Evolutionary conservation across 2,329 filamentous ascomycete genomes (phyloP).

Genomic region (Diaporthe amygdali): DNA sequence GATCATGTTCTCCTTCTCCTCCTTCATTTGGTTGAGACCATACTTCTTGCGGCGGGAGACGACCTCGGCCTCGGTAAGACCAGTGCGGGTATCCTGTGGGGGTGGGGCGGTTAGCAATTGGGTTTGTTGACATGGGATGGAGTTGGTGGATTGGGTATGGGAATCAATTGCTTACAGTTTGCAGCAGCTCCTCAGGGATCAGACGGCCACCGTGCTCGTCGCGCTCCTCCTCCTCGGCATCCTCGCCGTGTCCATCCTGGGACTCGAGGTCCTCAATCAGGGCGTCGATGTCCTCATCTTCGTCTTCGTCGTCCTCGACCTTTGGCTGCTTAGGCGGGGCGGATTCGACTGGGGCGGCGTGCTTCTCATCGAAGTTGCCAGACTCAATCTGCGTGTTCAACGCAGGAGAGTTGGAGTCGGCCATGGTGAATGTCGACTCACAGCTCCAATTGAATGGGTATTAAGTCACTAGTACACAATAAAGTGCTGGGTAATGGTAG

Average conservation of each 20-base stretch:
- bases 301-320: constrained; percentile 68
- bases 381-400: constrained; percentile 69
- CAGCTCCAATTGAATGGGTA: constrained; percentile 23
- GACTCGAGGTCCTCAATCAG: constrained; percentile 89
- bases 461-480: constrained; percentile 27
- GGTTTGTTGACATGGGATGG: background rate
- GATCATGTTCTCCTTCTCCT: constrained; percentile 84
- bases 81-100: constrained; percentile 24
- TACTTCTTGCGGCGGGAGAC: constrained; percentile 68
- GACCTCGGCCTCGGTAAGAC: constrained; percentile 77
- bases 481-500: constrained; percentile 13
- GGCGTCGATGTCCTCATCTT: constrained; percentile 83
- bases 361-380: constrained; percentile 70
- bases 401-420: constrained; percentile 62
- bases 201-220: constrained; percentile 58
- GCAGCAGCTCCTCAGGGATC: constrained; percentile 76
- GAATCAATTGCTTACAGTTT: constrained; percentile 59
- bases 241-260: constrained; percentile 71
- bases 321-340: constrained; percentile 42
- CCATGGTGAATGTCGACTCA: constrained; percentile 48
- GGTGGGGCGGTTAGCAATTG: constrained; percentile 10
- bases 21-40: constrained; percentile 88
- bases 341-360: constrained; percentile 40
- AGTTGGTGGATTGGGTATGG: background rate
- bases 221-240: constrained; percentile 57